Percentiles rank a stretch among this genome's conserved stretches.
Evolutionary conservation across 2,329 filamentous ascomycete genomes (phyloP).

Genomic region (Dendryphion nanum): DNA sequence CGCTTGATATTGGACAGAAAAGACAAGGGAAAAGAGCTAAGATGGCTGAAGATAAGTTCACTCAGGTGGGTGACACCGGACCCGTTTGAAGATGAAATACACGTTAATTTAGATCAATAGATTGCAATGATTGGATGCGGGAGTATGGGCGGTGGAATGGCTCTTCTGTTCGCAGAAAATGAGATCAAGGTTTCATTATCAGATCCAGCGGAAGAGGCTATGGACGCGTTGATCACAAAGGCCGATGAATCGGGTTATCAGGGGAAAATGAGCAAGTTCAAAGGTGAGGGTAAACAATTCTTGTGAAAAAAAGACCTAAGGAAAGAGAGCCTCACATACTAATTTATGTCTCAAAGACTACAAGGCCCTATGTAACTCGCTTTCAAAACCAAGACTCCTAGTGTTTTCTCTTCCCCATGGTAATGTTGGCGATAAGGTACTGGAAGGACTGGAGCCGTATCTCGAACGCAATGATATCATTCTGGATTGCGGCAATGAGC

Average conservation of each 20-base stretch:
- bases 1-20: slow-evolving; percentile 12
- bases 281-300: no score
- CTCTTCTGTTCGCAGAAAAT: slow-evolving; percentile 58
- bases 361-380: slow-evolving; percentile 49
- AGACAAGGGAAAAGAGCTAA: slow-evolving; percentile 4
- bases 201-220: slow-evolving; percentile 52
- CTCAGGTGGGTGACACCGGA: background rate
- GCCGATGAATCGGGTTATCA: slow-evolving; percentile 42
- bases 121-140: slow-evolving; percentile 59
- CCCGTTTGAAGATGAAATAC: slow-evolving; percentile 3
- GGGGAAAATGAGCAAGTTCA: slow-evolving; percentile 40
- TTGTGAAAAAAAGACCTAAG: no score
- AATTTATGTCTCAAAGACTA: slow-evolving; percentile 49
- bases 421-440: slow-evolving; percentile 47
- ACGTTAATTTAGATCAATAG: slow-evolving; percentile 26
- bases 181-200: slow-evolving; percentile 55
- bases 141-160: slow-evolving; percentile 61
- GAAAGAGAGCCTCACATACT: no score
- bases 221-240: slow-evolving; percentile 45
- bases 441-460: slow-evolving; percentile 49
- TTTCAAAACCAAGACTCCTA: slow-evolving; percentile 51
- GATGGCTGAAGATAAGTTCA: slow-evolving; percentile 2
- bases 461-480: slow-evolving; percentile 64
- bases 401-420: slow-evolving; percentile 55
- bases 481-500: slow-evolving; percentile 67